phyloP scores from a whole-genome alignment of 169 alveolate genomes.

The Cardiosporidium cionae region DNA sequence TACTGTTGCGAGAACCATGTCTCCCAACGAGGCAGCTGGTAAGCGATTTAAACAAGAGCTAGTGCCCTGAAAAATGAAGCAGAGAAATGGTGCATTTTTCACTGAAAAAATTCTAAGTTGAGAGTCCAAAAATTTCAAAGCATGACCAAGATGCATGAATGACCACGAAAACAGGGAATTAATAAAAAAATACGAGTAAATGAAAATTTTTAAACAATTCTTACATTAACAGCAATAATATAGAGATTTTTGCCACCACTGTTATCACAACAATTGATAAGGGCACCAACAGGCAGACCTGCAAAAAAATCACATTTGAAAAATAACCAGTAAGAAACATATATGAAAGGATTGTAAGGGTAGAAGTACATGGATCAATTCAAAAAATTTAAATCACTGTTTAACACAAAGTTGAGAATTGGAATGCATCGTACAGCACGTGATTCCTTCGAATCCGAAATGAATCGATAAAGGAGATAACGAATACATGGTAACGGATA shows the following conservation, averaged over 20 bases:
- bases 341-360: no score
- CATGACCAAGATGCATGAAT: not conserved
- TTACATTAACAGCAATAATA: slow-evolving; percentile 90
- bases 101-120: no score
- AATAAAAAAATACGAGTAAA: not conserved
- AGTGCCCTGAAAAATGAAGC: slow-evolving; percentile 47
- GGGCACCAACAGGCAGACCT: slow-evolving; percentile 95
- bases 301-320: no score
- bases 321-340: no score
- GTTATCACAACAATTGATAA: slow-evolving; percentile 98
- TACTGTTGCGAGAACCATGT: slow-evolving; percentile 93
- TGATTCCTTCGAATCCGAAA: no score
- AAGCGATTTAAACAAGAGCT: slow-evolving; percentile 93
- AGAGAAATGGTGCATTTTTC: not conserved
- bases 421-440: no score
- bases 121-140: no score
- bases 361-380: no score
- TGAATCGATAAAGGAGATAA: no score
- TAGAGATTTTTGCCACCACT: slow-evolving; percentile 97
- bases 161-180: not conserved
- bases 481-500: no score
- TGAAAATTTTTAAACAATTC: slow-evolving; percentile 1
- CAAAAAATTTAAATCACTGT: no score
- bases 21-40: slow-evolving; percentile 99
- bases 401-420: no score